Percentiles rank a stretch among this genome's conserved stretches.
phyloP scores from a whole-genome alignment of 805 yeast species.

The Wickerhamiella lipophila region DNA sequence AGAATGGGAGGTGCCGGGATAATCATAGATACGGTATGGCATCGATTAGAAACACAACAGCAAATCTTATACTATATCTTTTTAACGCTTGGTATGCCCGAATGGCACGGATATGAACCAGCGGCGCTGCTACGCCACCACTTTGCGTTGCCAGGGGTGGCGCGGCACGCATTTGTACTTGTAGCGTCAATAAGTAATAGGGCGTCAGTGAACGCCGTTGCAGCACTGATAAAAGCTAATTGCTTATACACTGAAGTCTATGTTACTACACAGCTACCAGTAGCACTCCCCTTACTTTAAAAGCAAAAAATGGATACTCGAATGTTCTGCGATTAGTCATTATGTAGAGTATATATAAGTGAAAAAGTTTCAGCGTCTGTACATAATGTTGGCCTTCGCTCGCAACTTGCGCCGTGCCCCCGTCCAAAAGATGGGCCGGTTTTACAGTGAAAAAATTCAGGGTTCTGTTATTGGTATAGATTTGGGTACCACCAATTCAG shows the following conservation, averaged over 20 bases:
- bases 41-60: not conserved
- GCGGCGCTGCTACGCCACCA: not conserved
- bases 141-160: slow-evolving; percentile 2
- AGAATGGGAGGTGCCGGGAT: slow-evolving; percentile 6
- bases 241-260: not conserved
- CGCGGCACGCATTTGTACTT: not conserved
- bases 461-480: slow-evolving; percentile 72
- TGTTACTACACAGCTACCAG: not conserved
- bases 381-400: slow-evolving; percentile 10
- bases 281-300: not conserved
- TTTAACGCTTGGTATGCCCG: not conserved
- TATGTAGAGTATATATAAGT: not conserved
- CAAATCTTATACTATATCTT: not conserved
- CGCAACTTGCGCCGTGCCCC: slow-evolving; percentile 11
- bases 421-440: slow-evolving; percentile 24
- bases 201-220: not conserved
- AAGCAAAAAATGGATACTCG: not conserved
- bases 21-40: slow-evolving; percentile 3
- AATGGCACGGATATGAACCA: slow-evolving; percentile 4
- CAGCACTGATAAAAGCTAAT: not conserved
- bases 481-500: slow-evolving; percentile 81
- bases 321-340: slow-evolving; percentile 9
- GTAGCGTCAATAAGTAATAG: not conserved
- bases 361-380: not conserved
- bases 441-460: slow-evolving; percentile 39